These are phyloP conservation scores for Gossypium anomalum DNA, from an alignment of 345 rosid species.

Conservation along the genomic window DNA sequence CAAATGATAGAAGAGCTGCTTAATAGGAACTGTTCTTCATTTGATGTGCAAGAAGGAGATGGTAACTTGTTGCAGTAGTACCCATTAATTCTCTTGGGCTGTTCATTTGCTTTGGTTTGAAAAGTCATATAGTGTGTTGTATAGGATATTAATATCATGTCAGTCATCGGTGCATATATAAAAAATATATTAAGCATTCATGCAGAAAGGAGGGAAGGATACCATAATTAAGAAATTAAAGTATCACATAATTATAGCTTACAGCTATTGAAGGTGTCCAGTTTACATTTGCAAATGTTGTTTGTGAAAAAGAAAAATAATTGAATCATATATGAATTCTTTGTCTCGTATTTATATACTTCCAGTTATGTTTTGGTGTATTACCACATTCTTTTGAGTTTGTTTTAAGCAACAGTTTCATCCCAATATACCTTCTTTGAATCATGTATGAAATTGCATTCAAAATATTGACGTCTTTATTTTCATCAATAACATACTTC, in stretches of 20 bases:
- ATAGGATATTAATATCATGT: neutral
- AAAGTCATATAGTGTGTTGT: neutral
- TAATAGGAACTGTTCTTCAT: conserved; percentile 9
- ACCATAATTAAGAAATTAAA: neutral
- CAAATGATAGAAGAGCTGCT: conserved; percentile 98
- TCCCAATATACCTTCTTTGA: no score
- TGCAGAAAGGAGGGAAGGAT: neutral
- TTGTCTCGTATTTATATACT: neutral
- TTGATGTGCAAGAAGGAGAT: conserved; percentile 1
- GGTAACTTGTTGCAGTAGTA: neutral
- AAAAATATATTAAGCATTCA: neutral
- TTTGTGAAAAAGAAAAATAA: neutral
- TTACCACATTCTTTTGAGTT: neutral
- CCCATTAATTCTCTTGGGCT: neutral
- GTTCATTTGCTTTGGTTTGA: neutral
- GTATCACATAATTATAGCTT: neutral
- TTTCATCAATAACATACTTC: no score
- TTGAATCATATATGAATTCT: neutral
- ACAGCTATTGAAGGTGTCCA: neutral
- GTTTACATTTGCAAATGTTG: neutral
- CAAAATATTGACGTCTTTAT: no score
- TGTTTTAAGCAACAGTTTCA: neutral
- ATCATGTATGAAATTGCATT: no score
- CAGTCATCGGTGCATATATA: neutral
- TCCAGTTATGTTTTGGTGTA: neutral